Conservation (phyloP, 2,329 filamentous ascomycete species). For the Balansia obtecta region DNA sequence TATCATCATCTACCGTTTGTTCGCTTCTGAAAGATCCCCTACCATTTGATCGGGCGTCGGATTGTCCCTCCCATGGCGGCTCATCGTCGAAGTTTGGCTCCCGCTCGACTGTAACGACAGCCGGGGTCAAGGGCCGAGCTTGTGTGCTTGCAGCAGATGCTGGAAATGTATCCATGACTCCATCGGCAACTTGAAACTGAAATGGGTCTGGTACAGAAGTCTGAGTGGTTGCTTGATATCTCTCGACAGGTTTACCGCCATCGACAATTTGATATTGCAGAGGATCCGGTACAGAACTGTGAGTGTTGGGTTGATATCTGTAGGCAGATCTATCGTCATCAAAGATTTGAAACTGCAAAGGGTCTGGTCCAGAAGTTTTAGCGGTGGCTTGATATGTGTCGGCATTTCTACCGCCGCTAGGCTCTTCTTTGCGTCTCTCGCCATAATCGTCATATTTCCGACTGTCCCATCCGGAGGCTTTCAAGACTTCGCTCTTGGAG, state of each 20-base stretch:
- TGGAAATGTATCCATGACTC: conserved; percentile 18
- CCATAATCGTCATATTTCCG: conserved; percentile 14
- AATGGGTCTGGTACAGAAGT: conserved; percentile 30
- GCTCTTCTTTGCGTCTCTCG: conserved; percentile 17
- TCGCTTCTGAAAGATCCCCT: conserved; percentile 37
- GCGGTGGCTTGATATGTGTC: conserved; percentile 9
- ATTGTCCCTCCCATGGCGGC: conserved; percentile 15
- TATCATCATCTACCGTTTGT: conserved; percentile 20
- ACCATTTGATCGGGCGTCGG: conserved; percentile 30
- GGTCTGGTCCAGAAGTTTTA: conserved; percentile 27
- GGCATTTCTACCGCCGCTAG: conserved; percentile 14
- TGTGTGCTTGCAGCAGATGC: conserved; percentile 1
- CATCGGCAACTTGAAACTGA: conserved; percentile 42
- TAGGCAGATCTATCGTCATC: conserved; percentile 10
- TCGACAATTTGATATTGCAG: conserved; percentile 19
- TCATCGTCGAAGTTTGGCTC: conserved; percentile 36
- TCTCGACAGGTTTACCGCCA: conserved; percentile 11
- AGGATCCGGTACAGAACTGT: conserved; percentile 30
- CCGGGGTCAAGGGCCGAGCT: conserved; percentile 33
- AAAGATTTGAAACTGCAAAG: conserved; percentile 24
- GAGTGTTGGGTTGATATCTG: conserved; percentile 9
- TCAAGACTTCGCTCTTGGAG: conserved; percentile 13
- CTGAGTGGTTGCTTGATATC: conserved; percentile 8
- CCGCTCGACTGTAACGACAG: conserved; percentile 39
- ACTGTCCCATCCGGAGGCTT: conserved; percentile 12